Percentiles rank a stretch among this genome's conserved stretches.
phyloP scores from a whole-genome alignment of 495 filamentous ascomycete species.

The Stereocaulon alpinum region DNA sequence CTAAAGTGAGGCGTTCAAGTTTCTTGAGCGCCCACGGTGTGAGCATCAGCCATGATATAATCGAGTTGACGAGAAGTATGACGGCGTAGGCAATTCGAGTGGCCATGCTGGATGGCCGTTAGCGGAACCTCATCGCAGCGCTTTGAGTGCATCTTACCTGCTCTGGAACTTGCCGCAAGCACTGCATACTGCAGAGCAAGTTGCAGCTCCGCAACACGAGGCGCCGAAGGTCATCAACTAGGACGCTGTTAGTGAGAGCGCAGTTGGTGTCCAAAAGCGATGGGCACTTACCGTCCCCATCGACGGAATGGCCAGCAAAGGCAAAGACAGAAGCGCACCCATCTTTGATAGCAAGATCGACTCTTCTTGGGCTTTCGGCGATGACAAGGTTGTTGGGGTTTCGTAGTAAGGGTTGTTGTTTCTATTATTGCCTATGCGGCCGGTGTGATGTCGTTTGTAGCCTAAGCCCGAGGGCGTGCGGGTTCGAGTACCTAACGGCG shows the following conservation, averaged over 20 bases:
- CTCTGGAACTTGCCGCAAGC: slow-evolving; percentile 93
- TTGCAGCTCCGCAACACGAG: slow-evolving; percentile 91
- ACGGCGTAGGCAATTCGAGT: slow-evolving; percentile 96
- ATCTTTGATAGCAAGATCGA: slow-evolving; percentile 34
- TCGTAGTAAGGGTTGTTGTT: background rate
- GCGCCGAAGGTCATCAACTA: slow-evolving; percentile 67
- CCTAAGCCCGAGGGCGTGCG: background rate
- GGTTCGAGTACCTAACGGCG: too few species aligned
- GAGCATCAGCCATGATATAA: slow-evolving; percentile 97
- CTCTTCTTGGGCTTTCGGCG: background rate
- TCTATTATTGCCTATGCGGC: background rate
- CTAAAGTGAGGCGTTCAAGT: slow-evolving; percentile 76
- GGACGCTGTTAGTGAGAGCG: slow-evolving; percentile 22
- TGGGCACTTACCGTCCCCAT: slow-evolving; percentile 62
- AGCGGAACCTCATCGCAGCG: slow-evolving; percentile 9
- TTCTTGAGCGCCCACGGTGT: slow-evolving; percentile 98
- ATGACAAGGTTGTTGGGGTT: background rate
- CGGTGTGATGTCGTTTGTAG: background rate
- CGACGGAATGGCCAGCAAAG: slow-evolving; percentile 78
- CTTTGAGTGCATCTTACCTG: slow-evolving; percentile 46
- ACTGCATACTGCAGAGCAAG: slow-evolving; percentile 87
- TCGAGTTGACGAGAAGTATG: slow-evolving; percentile 91
- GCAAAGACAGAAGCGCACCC: slow-evolving; percentile 86
- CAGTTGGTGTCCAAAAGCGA: background rate
- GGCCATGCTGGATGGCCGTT: slow-evolving; percentile 55